Conservation (phyloP, 768 basidiomycete genomes). For the Boletus subcaerulescens region DNA sequence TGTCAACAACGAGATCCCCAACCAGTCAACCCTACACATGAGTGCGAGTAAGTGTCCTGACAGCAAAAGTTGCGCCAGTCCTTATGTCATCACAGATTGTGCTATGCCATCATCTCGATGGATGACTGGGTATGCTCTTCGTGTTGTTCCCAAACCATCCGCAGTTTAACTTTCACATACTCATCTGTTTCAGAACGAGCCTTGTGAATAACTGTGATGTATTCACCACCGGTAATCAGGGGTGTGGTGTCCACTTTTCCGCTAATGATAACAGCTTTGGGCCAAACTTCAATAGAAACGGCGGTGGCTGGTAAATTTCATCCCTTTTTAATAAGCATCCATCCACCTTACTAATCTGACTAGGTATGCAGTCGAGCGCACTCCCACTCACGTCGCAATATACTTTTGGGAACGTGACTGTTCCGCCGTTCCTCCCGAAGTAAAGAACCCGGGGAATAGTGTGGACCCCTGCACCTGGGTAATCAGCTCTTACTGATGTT, state of each 20-base stretch:
- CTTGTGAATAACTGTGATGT: constrained; percentile 25
- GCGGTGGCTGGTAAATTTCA: constrained; percentile 35
- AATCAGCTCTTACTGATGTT: neutral
- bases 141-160: neutral
- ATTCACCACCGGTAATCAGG: constrained; percentile 23
- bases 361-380: constrained; percentile 37
- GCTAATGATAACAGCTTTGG: constrained; percentile 33
- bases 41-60: constrained; percentile 12
- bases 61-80: too few species aligned
- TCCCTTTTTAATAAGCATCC: neutral
- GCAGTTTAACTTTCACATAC: neutral
- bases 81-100: constrained; percentile 23
- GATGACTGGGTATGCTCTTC: constrained; percentile 32
- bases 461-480: constrained; percentile 29
- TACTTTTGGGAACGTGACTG: constrained; percentile 43
- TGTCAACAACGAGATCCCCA: constrained; percentile 28
- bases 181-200: constrained; percentile 10
- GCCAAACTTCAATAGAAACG: constrained; percentile 32
- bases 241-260: constrained; percentile 30
- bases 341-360: neutral
- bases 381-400: constrained; percentile 30
- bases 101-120: constrained; percentile 25
- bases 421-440: constrained; percentile 34
- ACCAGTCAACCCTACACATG: constrained; percentile 33
- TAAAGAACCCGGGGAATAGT: constrained; percentile 21